Conservation (phyloP, 306 rosid genomes). For the Glycyrrhiza uralensis region DNA sequence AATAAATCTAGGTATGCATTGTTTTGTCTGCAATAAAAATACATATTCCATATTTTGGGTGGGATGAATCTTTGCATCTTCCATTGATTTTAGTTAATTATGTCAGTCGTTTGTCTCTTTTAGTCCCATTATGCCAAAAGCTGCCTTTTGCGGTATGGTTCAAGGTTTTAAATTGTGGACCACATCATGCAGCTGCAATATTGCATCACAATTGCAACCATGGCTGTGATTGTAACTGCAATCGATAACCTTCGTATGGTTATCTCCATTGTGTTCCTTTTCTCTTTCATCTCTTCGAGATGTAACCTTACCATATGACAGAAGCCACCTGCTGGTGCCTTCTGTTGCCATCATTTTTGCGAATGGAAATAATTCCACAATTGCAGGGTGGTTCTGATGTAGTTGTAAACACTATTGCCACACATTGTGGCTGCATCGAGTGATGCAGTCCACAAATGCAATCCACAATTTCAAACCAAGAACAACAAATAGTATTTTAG, state of each 20-base stretch:
- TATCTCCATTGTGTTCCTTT: neutral
- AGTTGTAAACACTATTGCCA: neutral
- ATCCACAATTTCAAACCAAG: neutral
- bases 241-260: neutral
- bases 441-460: too few relatives aligned
- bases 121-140: slow-evolving; percentile 1
- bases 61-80: slow-evolving; percentile 2
- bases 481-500: neutral
- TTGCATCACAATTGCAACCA: neutral
- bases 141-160: slow-evolving; percentile 6
- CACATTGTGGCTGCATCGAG: neutral
- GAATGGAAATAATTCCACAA: neutral
- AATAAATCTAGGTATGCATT: slow-evolving; percentile 47
- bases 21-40: slow-evolving; percentile 22
- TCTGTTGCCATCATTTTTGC: neutral
- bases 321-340: neutral
- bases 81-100: neutral
- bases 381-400: slow-evolving; percentile 10
- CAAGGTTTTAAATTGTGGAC: neutral
- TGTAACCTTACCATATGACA: neutral
- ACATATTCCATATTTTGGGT: slow-evolving; percentile 21
- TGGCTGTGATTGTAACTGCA: too few relatives aligned
- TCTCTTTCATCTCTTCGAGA: neutral
- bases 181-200: neutral
- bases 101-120: slow-evolving; percentile 8